These are phyloP conservation scores for Vachellia pachyceras DNA, from an alignment of 306 rosid genomes.

Conservation along the genomic window DNA sequence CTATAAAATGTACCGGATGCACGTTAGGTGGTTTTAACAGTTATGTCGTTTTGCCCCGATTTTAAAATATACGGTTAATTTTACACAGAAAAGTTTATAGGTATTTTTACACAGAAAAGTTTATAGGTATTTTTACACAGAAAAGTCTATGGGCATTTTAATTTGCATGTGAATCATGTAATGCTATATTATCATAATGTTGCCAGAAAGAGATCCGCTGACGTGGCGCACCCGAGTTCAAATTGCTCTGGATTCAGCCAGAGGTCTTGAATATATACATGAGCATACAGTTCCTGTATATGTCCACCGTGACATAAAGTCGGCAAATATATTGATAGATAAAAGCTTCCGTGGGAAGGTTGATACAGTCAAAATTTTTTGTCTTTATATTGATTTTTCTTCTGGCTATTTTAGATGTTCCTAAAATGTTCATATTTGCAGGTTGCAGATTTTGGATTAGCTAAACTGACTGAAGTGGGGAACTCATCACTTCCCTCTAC, in stretches of 20 bases:
- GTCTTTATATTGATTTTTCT: neutral
- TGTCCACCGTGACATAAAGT: slow-evolving; percentile 1
- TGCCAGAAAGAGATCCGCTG: neutral
- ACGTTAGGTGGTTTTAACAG: no score
- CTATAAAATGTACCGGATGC: no score
- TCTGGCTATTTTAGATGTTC: neutral
- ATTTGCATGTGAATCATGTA: neutral
- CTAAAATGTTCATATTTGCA: neutral
- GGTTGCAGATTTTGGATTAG: neutral
- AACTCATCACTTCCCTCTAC: neutral
- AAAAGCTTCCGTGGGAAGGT: neutral
- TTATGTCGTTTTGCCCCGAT: no score
- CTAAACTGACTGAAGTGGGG: slow-evolving; percentile 1
- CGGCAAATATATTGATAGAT: neutral
- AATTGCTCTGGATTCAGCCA: neutral
- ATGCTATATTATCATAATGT: neutral
- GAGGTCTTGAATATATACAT: neutral
- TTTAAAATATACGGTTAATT: no score
- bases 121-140: no score
- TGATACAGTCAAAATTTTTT: neutral
- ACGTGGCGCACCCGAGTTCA: neutral
- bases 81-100: no score
- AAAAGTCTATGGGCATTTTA: no score
- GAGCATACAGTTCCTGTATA: neutral
- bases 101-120: no score